Base-by-base conservation (phyloP, 1,139 yeast species). In the Debaryomycetaceae sp. region DNA sequence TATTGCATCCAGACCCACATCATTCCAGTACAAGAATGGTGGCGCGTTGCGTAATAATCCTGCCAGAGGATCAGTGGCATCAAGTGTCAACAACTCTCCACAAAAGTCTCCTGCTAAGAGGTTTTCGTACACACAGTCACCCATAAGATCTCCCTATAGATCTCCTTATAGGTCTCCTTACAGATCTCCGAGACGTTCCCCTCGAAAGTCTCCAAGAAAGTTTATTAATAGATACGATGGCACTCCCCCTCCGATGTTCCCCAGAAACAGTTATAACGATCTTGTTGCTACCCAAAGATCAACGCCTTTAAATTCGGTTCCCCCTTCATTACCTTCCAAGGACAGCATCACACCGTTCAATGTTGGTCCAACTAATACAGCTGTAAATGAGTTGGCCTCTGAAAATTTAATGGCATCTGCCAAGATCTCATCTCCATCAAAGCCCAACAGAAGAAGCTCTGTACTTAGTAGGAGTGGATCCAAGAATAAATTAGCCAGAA, bases 1-100 rank as follows among this genome's bases (percentile, higher is more conserved):
- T 45, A 75, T 80, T 24, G 86, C 76, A 5, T 70, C 83, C 3
- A 70, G 83, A 50, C 80, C 86, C 1, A 78, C 81, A 3, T 78
- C 83, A 33, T 80, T 80, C 58, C 81, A 78, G 45, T 65, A 66
- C 47, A 63, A 57, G 44, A 60, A 59, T 46, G 57, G 55, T 5
- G 46, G 48, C 7, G 60, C 70, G 49, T 51, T 61, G 20, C 65
- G 72, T 22, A 45, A 51, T 31, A 57, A 62, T 5, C 54, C 49
- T 40, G 62, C 62, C 11, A 56, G 65, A 47, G 47, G 55, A n/a
- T 63, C 69, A 13, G 60, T 65, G 17, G 51, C 70, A 22, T 66
- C 75, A 9, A 64, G 70, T 52, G 68, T 58, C 6, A 65, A 65
- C 33, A 68, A 65, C 45, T 70, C 75, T 17, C 69, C 70, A 17